Evolutionary conservation across 768 basidiomycete species (phyloP).

Genomic region (Gautieria morchelliformis): DNA sequence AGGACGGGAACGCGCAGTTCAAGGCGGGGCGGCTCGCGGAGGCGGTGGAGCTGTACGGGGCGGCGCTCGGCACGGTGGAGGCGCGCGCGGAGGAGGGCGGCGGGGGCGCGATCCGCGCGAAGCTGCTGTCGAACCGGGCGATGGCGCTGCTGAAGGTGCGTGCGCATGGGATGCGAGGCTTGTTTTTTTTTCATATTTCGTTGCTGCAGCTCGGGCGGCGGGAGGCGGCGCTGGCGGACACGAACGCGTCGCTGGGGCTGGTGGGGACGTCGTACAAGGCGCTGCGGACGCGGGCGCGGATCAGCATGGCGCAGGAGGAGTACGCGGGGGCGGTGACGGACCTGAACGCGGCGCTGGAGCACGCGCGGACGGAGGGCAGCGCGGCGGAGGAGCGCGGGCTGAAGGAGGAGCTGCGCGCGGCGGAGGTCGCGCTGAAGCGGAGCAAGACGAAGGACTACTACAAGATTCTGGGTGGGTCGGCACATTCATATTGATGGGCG

Average conservation of each 20-base stretch:
- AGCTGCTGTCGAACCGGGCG: slow-evolving; percentile 75
- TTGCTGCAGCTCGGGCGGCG: slow-evolving; percentile 45
- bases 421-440: slow-evolving; percentile 71
- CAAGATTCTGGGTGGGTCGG: slow-evolving; percentile 52
- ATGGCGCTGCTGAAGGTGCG: slow-evolving; percentile 73
- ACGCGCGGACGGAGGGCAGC: slow-evolving; percentile 52
- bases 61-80: slow-evolving; percentile 69
- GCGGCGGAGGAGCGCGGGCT: slow-evolving; percentile 57
- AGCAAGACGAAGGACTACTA: slow-evolving; percentile 90
- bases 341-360: slow-evolving; percentile 72
- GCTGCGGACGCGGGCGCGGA: slow-evolving; percentile 75
- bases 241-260: slow-evolving; percentile 54
- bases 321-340: slow-evolving; percentile 65
- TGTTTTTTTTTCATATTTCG: neutral
- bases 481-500: too few relatives aligned
- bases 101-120: slow-evolving; percentile 75
- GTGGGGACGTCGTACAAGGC: slow-evolving; percentile 71
- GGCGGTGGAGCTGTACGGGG: slow-evolving; percentile 60
- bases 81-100: slow-evolving; percentile 58
- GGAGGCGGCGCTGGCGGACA: slow-evolving; percentile 64
- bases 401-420: slow-evolving; percentile 63
- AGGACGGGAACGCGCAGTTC: slow-evolving; percentile 75
- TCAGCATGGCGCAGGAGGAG: slow-evolving; percentile 63
- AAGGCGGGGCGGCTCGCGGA: slow-evolving; percentile 49
- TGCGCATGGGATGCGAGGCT: neutral